Base-by-base conservation (phyloP, 2,329 filamentous ascomycete species). In the Colletotrichum incanum region DNA sequence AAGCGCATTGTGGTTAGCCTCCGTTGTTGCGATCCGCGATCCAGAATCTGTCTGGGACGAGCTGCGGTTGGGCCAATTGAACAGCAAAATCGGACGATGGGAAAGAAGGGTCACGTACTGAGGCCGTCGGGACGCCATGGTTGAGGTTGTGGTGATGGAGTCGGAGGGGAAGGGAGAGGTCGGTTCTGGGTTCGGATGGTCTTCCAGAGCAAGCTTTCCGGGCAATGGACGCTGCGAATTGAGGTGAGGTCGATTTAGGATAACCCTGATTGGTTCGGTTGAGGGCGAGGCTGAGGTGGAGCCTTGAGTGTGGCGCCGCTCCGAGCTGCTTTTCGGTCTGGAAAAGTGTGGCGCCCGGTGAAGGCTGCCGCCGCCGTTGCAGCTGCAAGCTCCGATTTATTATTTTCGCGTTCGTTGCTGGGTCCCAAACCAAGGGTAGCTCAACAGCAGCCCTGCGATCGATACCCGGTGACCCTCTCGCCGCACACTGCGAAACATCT, bases 101-200 rank as follows among this genome's bases (percentile, higher is more conserved):
- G 63, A 7, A 1, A 34, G 54, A 58, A 14, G 45, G 34, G 43
- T 41, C 54, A 83, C 84, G 67, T 82, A 85, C 84, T 84, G 79
- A 74, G 84, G 72, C 78, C 82, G 79, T 83, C 84, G 83, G 74
- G 80, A 77, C 76, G 84, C 78, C 84, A 85, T 85, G 74, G 67
- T 84, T 74, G 74, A 75, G 77, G 72, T 60, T 60, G 65, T 65
- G 65, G 54, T 69, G 65, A 72, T 69, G 65, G 65, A 47, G 49
- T 41, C 50, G 58, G 69, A 45, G 65, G 56, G 65, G 65, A 59
- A 67, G 54, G 60, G 65, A 61, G 65, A 55, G 39, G 41, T 71
- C 43, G 74, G 69, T 75, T 71, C 77, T 75, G 75, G 74, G 54
- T 56, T 77, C 76, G 74, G 74, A 74, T 71, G 60, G 71, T 70